Evolutionary conservation across 179 eudicot species (phyloP), one percentile per base, ranked within the genome.

Genomic region (Silene vulgaris): DNA sequence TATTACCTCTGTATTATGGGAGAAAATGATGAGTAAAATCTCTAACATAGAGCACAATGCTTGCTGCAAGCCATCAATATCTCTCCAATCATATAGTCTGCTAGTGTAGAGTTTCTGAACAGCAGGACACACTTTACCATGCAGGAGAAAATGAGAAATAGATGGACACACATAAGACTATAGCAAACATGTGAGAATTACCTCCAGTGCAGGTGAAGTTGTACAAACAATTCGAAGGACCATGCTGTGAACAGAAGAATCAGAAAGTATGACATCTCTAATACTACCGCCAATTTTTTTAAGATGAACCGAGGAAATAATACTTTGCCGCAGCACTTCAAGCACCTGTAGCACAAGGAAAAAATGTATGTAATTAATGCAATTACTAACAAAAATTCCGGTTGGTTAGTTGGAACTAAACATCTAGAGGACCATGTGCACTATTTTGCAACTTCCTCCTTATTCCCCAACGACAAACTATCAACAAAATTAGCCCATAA

Each of bases 141-240:
- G 16, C 56, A 59, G 37, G 32, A 28, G 23, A 69, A 29, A 19
- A 59, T 23, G 32, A 28, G 23, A 69, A 29, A 19, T 12, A 67
- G 64, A 71, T n/a, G 2, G 50, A 65, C 20, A 20, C 21, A 50
- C 61, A 75, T 67, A 16, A 32, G n/a, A 66, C 50, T 11, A 21
- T 9, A 21, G 60, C 59, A 12, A 52, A 29, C 21, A 21, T 66
- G 76, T 45, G 63, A 67, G 14, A 11, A 67, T 74, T 61, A 95
- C 99, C 99, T 96, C 97, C 57, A 96, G 78, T 68, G 83, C 85
- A 32, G 85, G 83, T 54, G 89, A 65, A 54, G 96, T 96, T 67
- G 87, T 89, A 91, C 97, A 90, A 60, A 90, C 78, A 82, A 93
- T 88, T 77, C 90, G 97, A 82, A 89, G 84, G 57, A 96, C 84